Evolutionary conservation across 75 land plant species (phyloP), one percentile per base, ranked within the genome.

Genomic region (Pinus tabuliformis): DNA sequence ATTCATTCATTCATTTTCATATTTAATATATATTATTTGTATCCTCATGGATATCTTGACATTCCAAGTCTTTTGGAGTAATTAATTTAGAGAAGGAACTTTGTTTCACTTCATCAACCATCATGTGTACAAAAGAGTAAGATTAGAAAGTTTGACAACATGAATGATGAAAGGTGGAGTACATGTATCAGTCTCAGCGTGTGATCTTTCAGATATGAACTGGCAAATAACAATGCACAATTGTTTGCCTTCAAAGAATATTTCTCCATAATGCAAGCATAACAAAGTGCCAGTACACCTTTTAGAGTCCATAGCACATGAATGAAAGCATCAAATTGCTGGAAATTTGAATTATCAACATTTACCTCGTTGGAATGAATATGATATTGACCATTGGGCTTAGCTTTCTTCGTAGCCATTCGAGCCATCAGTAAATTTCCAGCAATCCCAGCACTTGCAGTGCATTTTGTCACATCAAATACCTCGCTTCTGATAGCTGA

Each of bases 381-480:
- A 70, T 83, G 83, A 72, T 76, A 91, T 77, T 91, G 99, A 33
- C 99, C 99, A 82, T 97, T 89, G 54, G 99, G 99, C 83, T 97
- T 97, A 11, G 99, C 98, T 73, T 80, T 89, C 78, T 77, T 85
- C 28, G 99, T 97, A 57, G 99, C 99, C 71, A 97, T 82, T 37
- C 99, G 94, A 22, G 99, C 96, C 73, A 97, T 52, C 13, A 97
- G 83, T 82, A 92, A 78, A 77, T 97, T 97, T 36, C 79, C 89
- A 63, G 91, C 88, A 79, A 97, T 91, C 18, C 99, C 99, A 71
- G 90, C 94, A 93, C 99, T 97, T 37, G 98, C 99, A 52, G 98
- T 89, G 78, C 99, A 97, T 65, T 86, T 81, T 36, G 99, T 97
- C 6, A 84, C 70, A 39, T 87, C 90, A 80, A 77, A 79, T 28